These are phyloP conservation scores for Rhododendron williamsianum DNA, from an alignment of 148 eudicot genomes.

Conservation along the genomic window DNA sequence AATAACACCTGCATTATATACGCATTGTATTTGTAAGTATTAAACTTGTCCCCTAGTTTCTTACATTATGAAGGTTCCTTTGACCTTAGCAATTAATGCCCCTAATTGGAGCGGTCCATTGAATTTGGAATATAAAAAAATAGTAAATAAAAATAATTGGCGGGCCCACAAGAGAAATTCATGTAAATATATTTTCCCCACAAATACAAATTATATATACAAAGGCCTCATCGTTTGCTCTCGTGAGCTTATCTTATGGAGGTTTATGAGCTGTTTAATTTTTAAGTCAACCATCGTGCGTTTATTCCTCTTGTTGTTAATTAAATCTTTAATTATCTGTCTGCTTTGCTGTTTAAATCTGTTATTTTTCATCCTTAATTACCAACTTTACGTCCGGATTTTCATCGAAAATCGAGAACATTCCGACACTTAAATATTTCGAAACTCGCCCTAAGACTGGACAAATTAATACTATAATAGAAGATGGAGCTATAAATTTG, in stretches of 20 bases:
- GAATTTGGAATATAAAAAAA: not conserved
- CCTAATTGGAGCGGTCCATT: not conserved
- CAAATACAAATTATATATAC: not conserved
- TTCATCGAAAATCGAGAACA: not conserved
- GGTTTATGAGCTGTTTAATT: constrained; percentile 23
- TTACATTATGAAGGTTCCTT: not conserved
- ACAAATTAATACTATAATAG: not conserved
- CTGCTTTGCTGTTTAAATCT: constrained; percentile 6
- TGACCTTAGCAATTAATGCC: constrained; percentile 7
- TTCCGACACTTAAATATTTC: not conserved
- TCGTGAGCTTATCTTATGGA: constrained; percentile 25
- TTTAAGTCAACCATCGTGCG: constrained; percentile 23
- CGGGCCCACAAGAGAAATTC: constrained; percentile 17
- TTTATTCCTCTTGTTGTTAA: constrained; percentile 12
- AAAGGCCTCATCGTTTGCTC: constrained; percentile 27
- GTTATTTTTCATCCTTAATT: not conserved
- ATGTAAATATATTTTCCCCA: constrained; percentile 1
- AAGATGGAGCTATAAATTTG: not conserved
- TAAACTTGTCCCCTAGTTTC: not conserved
- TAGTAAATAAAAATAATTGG: not conserved
- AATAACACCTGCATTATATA: too few relatives aligned
- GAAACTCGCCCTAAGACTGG: not conserved
- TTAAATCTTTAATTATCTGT: constrained; percentile 4
- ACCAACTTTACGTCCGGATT: not conserved
- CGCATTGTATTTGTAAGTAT: too few relatives aligned